Evolutionary conservation across 768 basidiomycete genomes (phyloP).

Genomic region (Russula sp.): DNA sequence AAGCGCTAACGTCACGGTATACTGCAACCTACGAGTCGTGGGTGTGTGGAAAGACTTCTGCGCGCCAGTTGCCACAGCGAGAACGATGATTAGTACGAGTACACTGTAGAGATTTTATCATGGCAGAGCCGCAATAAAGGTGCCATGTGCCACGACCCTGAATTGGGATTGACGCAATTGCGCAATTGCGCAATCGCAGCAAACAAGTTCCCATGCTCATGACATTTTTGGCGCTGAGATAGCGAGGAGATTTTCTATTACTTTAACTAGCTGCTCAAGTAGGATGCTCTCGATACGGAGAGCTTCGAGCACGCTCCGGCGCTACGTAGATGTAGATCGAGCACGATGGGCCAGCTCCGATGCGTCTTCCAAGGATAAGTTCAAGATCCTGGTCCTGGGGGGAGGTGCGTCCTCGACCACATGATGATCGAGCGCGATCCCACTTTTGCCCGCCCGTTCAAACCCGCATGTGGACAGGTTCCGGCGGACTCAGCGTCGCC

Average conservation of each 20-base stretch:
- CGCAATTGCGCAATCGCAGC: slow-evolving; percentile 4
- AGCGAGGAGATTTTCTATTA: neutral
- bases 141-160: neutral
- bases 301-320: slow-evolving; percentile 3
- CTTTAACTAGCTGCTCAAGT: neutral
- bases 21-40: too few species aligned
- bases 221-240: neutral
- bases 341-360: slow-evolving; percentile 35
- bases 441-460: neutral
- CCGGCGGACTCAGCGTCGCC: slow-evolving; percentile 75
- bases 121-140: too few species aligned
- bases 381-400: slow-evolving; percentile 82
- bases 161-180: neutral
- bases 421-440: slow-evolving; percentile 1
- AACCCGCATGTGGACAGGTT: slow-evolving; percentile 43
- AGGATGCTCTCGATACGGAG: slow-evolving; percentile 19
- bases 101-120: too few species aligned
- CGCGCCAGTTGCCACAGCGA: too few species aligned
- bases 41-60: too few species aligned
- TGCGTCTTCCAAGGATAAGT: slow-evolving; percentile 45
- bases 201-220: slow-evolving; percentile 3
- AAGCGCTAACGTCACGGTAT: too few species aligned
- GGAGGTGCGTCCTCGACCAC: slow-evolving; percentile 51
- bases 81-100: too few species aligned
- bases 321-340: neutral